phyloP scores from a whole-genome alignment of 345 rosid genomes.

The Pistacia vera region DNA sequence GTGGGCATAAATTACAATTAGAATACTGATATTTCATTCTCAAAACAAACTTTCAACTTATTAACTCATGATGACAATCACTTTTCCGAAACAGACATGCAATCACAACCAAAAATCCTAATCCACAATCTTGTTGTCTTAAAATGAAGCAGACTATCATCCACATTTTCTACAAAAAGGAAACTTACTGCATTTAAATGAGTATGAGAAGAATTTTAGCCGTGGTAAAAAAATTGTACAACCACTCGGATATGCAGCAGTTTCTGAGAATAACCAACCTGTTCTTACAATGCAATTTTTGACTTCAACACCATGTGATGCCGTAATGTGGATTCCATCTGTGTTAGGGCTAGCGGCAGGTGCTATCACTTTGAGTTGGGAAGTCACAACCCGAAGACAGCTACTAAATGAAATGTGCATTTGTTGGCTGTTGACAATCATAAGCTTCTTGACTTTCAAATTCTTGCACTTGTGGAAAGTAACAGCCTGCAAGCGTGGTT shows the following conservation, averaged over 20 bases:
- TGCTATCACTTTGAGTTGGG: constrained; percentile 55
- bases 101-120: neutral
- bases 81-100: neutral
- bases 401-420: constrained; percentile 79
- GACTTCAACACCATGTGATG: constrained; percentile 63
- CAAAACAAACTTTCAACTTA: neutral
- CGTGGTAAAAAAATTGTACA: constrained; percentile 4
- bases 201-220: neutral
- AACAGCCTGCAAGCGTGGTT: constrained; percentile 58
- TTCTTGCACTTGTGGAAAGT: constrained; percentile 86
- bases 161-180: neutral
- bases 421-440: constrained; percentile 62
- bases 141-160: neutral
- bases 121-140: constrained; percentile 6
- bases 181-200: neutral
- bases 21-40: neutral
- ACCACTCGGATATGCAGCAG: neutral
- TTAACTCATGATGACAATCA: neutral
- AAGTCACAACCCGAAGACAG: constrained; percentile 57
- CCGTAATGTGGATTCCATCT: constrained; percentile 87
- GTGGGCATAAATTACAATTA: neutral
- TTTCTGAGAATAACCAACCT: constrained; percentile 42
- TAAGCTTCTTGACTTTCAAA: constrained; percentile 58
- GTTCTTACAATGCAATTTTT: constrained; percentile 61
- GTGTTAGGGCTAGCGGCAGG: constrained; percentile 86